These are phyloP conservation scores for Dunaliella primolecta DNA, from an alignment of 139 green algal genomes.

Conservation along the genomic window DNA sequence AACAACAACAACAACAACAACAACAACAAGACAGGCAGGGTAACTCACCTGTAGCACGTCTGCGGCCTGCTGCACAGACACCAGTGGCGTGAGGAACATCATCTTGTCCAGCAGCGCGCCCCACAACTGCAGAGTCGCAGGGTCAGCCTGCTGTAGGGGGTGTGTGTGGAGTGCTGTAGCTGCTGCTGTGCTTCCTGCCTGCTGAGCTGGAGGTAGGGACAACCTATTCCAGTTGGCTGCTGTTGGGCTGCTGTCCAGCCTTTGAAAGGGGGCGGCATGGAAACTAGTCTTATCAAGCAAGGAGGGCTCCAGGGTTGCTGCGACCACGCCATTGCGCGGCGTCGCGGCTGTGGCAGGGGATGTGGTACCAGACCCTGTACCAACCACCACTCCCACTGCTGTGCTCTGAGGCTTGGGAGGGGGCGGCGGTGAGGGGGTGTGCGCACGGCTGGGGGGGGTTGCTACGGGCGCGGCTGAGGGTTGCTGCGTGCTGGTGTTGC, in stretches of 20 bases:
- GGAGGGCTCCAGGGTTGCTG: background rate
- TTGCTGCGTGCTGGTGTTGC: background rate
- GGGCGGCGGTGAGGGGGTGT: background rate
- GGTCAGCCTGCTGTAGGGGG: background rate
- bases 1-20: too few species aligned
- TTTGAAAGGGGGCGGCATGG: too few species aligned
- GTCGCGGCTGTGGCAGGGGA: background rate
- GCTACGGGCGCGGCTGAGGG: background rate
- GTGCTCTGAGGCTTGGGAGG: background rate
- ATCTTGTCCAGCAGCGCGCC: slow-evolving; percentile 5
- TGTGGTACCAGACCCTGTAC: background rate
- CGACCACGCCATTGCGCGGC: background rate
- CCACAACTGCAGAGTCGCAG: slow-evolving; percentile 6
- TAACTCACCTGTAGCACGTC: slow-evolving; percentile 5
- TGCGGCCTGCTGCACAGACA: background rate
- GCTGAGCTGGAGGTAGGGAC: background rate
- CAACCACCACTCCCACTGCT: background rate
- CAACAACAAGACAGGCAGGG: too few species aligned
- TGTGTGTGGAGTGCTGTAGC: background rate
- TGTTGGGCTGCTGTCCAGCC: background rate
- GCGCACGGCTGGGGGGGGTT: too few species aligned
- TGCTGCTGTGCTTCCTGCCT: background rate
- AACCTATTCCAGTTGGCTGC: background rate
- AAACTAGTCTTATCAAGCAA: too few species aligned
- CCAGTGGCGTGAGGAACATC: background rate